A percentile compares a stretch with the other conserved stretches of the same genome.
Conservation (phyloP, 306 rosid species). For the Canavalia gladiata region DNA sequence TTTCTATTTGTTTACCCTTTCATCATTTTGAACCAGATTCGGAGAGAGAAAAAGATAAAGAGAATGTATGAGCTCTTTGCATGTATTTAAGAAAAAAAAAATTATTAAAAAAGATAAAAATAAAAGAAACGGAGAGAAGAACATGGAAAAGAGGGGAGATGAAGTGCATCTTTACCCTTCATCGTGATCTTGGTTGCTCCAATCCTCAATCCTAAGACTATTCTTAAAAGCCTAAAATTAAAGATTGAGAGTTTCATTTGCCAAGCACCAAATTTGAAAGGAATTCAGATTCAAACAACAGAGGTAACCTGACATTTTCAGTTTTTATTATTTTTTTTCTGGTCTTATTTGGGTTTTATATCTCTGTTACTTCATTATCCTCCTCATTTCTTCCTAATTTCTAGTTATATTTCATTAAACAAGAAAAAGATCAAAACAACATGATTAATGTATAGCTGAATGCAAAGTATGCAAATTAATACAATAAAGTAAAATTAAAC, state of each 20-base stretch:
- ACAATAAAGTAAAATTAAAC: background rate
- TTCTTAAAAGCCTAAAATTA: background rate
- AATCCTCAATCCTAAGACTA: background rate
- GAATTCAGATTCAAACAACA: background rate
- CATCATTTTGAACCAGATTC: too few species aligned
- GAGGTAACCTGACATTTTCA: background rate
- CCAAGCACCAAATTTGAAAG: background rate
- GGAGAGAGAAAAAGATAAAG: too few species aligned
- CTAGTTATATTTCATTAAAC: background rate
- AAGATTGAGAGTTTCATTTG: background rate
- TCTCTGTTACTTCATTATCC: background rate
- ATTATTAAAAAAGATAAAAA: too few species aligned
- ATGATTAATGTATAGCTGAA: constrained; percentile 20
- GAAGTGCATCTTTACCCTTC: too few species aligned
- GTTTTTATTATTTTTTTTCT: background rate
- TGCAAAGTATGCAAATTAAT: background rate
- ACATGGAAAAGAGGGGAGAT: too few species aligned
- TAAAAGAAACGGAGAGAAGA: too few species aligned
- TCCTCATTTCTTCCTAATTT: constrained; percentile 2
- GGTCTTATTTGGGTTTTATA: background rate
- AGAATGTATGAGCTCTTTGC: too few species aligned
- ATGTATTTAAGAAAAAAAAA: too few species aligned
- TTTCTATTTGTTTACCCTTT: too few species aligned
- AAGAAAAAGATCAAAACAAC: background rate
- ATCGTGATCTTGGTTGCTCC: too few species aligned